Evolutionary conservation across 1,284 basidiomycete genomes (phyloP).

Genomic region (Papiliotrema nemorosa): DNA sequence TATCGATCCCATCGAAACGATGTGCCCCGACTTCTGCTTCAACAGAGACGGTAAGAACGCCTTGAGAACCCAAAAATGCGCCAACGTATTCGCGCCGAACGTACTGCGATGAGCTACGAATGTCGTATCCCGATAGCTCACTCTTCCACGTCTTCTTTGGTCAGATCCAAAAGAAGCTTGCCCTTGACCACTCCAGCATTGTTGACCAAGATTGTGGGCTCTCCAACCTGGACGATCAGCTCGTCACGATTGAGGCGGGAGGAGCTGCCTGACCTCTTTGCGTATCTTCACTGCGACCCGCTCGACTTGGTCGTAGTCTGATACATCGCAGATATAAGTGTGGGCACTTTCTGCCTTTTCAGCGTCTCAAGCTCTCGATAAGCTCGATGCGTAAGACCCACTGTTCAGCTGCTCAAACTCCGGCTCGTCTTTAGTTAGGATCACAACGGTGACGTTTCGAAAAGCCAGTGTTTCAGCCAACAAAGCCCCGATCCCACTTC

Average conservation of each 20-base stretch:
- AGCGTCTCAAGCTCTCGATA: not conserved
- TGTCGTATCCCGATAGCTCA: conserved; percentile 36
- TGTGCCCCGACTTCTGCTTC: conserved; percentile 70
- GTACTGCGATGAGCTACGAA: conserved; percentile 57
- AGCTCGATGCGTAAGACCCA: not conserved
- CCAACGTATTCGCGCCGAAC: conserved; percentile 80
- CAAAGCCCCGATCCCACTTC: conserved; percentile 81
- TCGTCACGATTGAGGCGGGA: not conserved
- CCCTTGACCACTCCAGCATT: conserved; percentile 95
- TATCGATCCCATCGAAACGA: conserved; percentile 80
- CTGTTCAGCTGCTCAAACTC: conserved; percentile 20
- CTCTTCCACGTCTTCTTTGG: conserved; percentile 73
- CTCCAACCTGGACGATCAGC: conserved; percentile 63
- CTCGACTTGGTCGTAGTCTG: conserved; percentile 75
- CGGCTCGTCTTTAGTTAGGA: conserved; percentile 72
- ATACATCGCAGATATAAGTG: conserved; percentile 79
- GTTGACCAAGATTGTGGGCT: conserved; percentile 86
- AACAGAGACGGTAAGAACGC: conserved; percentile 92
- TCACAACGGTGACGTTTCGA: conserved; percentile 68
- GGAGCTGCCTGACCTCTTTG: conserved; percentile 60
- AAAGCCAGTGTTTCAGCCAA: conserved; percentile 78
- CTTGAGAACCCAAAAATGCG: conserved; percentile 87
- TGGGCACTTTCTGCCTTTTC: conserved; percentile 61
- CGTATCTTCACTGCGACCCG: conserved; percentile 64
- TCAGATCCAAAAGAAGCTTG: conserved; percentile 74